These are phyloP conservation scores for Breviolum minutum DNA, from an alignment of 73 alveolate species.

Conservation along the genomic window DNA sequence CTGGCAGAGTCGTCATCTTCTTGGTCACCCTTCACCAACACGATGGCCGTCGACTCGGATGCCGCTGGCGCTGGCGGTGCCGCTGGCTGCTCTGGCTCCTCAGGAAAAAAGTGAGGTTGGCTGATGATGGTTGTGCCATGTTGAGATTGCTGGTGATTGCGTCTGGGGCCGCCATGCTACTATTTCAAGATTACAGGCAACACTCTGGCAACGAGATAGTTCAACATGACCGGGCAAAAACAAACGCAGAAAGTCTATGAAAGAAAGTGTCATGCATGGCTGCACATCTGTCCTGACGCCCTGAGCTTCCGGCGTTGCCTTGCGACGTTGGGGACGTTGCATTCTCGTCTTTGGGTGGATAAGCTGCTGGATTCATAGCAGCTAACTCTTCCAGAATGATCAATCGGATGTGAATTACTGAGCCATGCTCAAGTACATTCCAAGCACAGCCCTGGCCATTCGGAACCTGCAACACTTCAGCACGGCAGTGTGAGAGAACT, in stretches of 20 bases:
- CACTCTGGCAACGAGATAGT: not conserved
- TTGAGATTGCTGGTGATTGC: not conserved
- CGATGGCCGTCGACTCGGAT: slow-evolving; percentile 51
- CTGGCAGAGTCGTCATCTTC: not conserved
- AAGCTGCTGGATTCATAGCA: slow-evolving; percentile 50
- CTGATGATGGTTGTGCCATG: not conserved
- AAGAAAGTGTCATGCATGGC: too few species aligned
- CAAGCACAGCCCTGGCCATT: slow-evolving; percentile 81
- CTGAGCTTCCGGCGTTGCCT: not conserved
- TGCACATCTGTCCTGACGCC: not conserved
- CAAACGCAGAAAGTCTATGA: not conserved
- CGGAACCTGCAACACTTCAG: slow-evolving; percentile 39
- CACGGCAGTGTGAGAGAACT: too few species aligned
- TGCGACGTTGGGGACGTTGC: not conserved
- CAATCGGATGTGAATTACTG: slow-evolving; percentile 64
- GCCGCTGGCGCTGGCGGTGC: not conserved
- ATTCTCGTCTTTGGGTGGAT: slow-evolving; percentile 53
- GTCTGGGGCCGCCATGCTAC: not conserved
- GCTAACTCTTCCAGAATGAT: slow-evolving; percentile 62
- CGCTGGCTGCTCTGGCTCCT: not conserved
- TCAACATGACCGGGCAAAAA: not conserved
- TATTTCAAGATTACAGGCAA: not conserved
- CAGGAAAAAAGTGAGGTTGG: not conserved
- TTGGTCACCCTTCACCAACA: not conserved
- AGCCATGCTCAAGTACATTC: slow-evolving; percentile 55